These are phyloP conservation scores for Arabidopsis lyrata DNA, from an alignment of 441 rosid species.

Conservation along the genomic window DNA sequence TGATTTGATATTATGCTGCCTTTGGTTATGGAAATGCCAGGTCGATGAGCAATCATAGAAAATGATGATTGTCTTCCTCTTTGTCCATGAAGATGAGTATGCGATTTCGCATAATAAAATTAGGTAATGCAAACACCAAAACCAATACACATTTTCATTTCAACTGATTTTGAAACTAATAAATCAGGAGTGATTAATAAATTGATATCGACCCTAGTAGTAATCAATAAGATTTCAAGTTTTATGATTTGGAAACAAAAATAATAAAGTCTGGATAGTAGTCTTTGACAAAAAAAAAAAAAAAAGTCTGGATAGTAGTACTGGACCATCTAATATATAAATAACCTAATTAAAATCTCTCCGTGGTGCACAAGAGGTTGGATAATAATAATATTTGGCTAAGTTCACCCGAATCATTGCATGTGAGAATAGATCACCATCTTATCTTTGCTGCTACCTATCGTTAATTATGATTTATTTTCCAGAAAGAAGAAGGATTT, in stretches of 20 bases:
- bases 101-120: slow-evolving; percentile 1
- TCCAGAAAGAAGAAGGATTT: not conserved
- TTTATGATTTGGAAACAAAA: not conserved
- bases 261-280: not conserved
- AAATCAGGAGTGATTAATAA: not conserved
- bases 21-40: slow-evolving; percentile 23
- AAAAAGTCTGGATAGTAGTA: not conserved
- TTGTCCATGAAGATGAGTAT: not conserved
- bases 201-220: not conserved
- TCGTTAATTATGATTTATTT: not conserved
- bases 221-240: not conserved
- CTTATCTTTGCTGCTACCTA: slow-evolving; percentile 25
- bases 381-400: slow-evolving; percentile 11
- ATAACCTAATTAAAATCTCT: not conserved
- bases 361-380: slow-evolving; percentile 33
- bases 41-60: slow-evolving; percentile 33
- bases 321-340: slow-evolving; percentile 14
- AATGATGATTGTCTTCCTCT: slow-evolving; percentile 12
- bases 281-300: no score
- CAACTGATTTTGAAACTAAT: not conserved
- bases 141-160: not conserved
- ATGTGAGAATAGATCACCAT: slow-evolving; percentile 38
- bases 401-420: slow-evolving; percentile 32
- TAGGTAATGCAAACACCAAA: not conserved
- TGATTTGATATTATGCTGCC: slow-evolving; percentile 26